Evolutionary conservation across 1,284 basidiomycete species (phyloP).

Genomic region (Hemileia vastatrix): DNA sequence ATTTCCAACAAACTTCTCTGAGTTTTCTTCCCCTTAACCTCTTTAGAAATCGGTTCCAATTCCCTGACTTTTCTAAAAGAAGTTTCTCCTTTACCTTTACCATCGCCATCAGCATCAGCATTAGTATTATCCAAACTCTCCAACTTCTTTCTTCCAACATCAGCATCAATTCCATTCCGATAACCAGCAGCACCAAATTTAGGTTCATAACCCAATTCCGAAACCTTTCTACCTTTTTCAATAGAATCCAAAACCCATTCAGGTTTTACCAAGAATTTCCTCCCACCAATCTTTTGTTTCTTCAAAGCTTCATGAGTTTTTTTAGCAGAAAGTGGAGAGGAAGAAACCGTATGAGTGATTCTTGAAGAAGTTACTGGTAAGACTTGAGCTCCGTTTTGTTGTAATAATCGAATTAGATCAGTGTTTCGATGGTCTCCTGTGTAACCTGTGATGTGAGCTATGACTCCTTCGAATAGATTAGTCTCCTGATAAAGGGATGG

Average conservation of each 20-base stretch:
- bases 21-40: too few species aligned
- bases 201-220: background rate
- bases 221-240: slow-evolving; percentile 1
- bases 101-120: too few species aligned
- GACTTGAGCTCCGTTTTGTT: slow-evolving; percentile 9
- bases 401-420: slow-evolving; percentile 6
- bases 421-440: slow-evolving; percentile 15
- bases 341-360: slow-evolving; percentile 16
- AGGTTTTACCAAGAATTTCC: slow-evolving; percentile 5
- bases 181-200: background rate
- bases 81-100: too few species aligned
- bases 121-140: background rate
- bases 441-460: slow-evolving; percentile 21
- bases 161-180: background rate
- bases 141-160: background rate
- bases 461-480: background rate
- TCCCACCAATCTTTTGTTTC: background rate
- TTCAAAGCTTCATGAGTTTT: slow-evolving; percentile 11
- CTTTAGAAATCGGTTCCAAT: background rate
- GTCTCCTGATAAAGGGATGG: background rate
- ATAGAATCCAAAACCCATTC: slow-evolving; percentile 16
- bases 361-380: background rate
- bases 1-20: too few species aligned
- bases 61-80: too few species aligned
- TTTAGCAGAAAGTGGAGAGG: slow-evolving; percentile 14